Percentiles rank a stretch among this genome's conserved stretches.
Evolutionary conservation across 2,329 filamentous ascomycete species (phyloP).

Genomic region (Penicillium sp.): DNA sequence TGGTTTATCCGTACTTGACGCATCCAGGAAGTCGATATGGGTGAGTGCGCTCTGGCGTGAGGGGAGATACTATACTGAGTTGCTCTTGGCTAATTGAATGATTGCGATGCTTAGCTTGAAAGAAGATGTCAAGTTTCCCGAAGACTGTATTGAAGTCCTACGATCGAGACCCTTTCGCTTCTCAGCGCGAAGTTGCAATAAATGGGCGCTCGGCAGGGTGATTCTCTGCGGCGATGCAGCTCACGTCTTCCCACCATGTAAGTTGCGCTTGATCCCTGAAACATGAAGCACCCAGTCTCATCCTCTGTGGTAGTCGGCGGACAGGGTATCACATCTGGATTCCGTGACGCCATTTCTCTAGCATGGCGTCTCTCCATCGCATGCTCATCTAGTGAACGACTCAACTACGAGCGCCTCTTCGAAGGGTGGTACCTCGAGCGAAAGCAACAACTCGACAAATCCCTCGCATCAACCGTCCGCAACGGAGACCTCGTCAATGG

Average conservation of each 20-base stretch:
- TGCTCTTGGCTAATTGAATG: neutral
- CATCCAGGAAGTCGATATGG: slow-evolving; percentile 30
- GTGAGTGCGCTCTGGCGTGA: slow-evolving; percentile 6
- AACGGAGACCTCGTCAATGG: slow-evolving; percentile 39
- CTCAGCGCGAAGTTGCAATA: slow-evolving; percentile 49
- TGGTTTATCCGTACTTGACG: slow-evolving; percentile 30
- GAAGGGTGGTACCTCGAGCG: slow-evolving; percentile 38
- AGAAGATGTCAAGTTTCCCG: slow-evolving; percentile 40
- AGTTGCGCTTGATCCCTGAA: neutral
- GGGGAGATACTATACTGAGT: neutral
- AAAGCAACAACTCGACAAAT: slow-evolving; percentile 41
- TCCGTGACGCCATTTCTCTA: slow-evolving; percentile 41
- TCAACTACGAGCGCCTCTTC: slow-evolving; percentile 27
- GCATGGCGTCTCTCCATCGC: slow-evolving; percentile 41
- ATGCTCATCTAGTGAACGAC: slow-evolving; percentile 16
- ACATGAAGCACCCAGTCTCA: neutral
- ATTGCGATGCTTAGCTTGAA: slow-evolving; percentile 16
- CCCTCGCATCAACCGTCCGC: slow-evolving; percentile 35
- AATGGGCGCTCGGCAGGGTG: slow-evolving; percentile 46
- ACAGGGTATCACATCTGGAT: slow-evolving; percentile 46
- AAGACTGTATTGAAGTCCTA: slow-evolving; percentile 51
- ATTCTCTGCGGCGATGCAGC: slow-evolving; percentile 54
- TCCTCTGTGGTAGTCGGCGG: slow-evolving; percentile 35
- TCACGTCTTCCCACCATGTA: slow-evolving; percentile 56
- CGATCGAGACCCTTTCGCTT: slow-evolving; percentile 52